A percentile compares a stretch with the other conserved stretches of the same genome.
Conservation (phyloP, 2,329 filamentous ascomycete species). For the Stachybotrys chlorohalonatus region DNA sequence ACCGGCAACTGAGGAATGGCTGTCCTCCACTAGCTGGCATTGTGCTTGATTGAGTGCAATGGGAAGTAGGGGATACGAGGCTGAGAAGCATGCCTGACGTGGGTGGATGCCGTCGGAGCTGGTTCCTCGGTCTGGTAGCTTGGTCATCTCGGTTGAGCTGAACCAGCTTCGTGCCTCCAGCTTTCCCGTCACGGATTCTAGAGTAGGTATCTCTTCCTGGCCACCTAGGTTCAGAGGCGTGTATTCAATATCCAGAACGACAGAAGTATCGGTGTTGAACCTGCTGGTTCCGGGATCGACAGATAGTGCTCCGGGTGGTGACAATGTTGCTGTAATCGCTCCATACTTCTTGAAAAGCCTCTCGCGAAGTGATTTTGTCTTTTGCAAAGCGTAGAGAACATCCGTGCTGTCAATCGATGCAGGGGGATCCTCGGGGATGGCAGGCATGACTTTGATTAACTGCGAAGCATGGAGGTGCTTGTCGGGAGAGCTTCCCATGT, state of each 20-base stretch:
- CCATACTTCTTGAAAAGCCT: not conserved
- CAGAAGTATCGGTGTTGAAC: not conserved
- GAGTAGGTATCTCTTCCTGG: not conserved
- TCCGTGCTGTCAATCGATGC: not conserved
- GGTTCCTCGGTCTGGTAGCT: not conserved
- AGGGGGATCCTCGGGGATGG: not conserved
- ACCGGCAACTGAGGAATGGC: not conserved
- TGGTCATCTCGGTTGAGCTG: not conserved
- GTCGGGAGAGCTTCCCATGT: not conserved
- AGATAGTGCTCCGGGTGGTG: not conserved
- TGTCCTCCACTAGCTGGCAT: not conserved
- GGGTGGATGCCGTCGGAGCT: not conserved
- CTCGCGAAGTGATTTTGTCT: not conserved
- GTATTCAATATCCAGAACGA: not conserved
- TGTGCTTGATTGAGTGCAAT: not conserved
- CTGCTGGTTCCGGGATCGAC: not conserved
- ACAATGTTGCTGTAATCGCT: not conserved
- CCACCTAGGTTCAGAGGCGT: not conserved
- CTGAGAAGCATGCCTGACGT: not conserved
- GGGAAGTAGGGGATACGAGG: not conserved
- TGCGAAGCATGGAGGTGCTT: not conserved
- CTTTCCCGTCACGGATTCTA: not conserved
- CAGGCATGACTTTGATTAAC: not conserved
- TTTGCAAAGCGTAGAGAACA: not conserved
- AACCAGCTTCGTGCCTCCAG: not conserved